Conservation (phyloP, 75 land plant genomes). For the Chamaecyparis obtusa region DNA sequence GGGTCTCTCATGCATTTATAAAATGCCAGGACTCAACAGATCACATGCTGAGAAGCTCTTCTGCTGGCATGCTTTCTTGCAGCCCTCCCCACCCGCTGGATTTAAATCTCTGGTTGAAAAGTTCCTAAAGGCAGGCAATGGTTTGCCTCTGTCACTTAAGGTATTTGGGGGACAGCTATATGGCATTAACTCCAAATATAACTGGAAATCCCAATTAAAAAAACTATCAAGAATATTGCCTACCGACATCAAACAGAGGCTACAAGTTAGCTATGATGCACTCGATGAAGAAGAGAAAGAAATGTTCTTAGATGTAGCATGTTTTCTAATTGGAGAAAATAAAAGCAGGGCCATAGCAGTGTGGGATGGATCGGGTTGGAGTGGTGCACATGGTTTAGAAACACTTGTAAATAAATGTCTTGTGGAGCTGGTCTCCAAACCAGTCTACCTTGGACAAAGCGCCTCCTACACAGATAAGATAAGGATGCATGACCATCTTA, state of each 20-base stretch:
- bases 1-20: too few relatives aligned
- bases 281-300: background rate
- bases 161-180: background rate
- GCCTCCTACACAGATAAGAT: background rate
- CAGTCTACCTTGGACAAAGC: too few relatives aligned
- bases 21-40: too few relatives aligned
- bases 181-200: background rate
- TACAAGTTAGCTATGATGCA: background rate
- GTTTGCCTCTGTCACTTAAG: background rate
- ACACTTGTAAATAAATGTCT: too few relatives aligned
- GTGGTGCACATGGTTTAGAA: too few relatives aligned
- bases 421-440: too few relatives aligned
- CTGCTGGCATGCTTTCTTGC: too few relatives aligned
- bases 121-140: background rate
- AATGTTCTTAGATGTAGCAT: background rate
- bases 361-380: too few relatives aligned
- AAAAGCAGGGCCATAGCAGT: too few relatives aligned
- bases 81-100: background rate
- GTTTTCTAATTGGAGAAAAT: too few relatives aligned
- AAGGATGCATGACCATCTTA: background rate
- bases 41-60: too few relatives aligned
- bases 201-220: background rate
- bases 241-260: background rate
- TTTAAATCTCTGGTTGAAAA: background rate
- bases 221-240: background rate